Percentiles rank a stretch among this genome's conserved stretches.
These are phyloP conservation scores for Schrenkiella parvula DNA, from an alignment of 345 rosid genomes.

Conservation along the genomic window DNA sequence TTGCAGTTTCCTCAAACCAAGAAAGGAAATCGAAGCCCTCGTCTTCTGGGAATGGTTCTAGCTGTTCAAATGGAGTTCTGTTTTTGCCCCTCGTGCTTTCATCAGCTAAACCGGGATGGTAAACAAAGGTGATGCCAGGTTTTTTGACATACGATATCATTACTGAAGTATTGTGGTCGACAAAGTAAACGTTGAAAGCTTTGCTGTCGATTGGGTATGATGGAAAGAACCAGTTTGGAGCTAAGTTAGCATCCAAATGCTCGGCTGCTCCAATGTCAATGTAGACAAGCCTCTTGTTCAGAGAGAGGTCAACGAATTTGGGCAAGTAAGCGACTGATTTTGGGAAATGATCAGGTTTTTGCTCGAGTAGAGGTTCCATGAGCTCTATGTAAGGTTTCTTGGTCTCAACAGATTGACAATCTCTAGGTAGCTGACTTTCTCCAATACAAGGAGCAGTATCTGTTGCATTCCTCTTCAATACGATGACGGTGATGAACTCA, in stretches of 20 bases:
- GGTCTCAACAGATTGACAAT: slow-evolving; percentile 46
- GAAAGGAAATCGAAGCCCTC: slow-evolving; percentile 56
- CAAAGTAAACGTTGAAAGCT: slow-evolving; percentile 58
- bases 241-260: slow-evolving; percentile 31
- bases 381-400: slow-evolving; percentile 40
- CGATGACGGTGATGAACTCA: slow-evolving; percentile 44
- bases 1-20: slow-evolving; percentile 68
- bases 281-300: slow-evolving; percentile 47
- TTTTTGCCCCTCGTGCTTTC: slow-evolving; percentile 13
- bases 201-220: slow-evolving; percentile 55
- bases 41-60: slow-evolving; percentile 46
- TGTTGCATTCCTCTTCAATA: slow-evolving; percentile 47
- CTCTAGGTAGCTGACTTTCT: slow-evolving; percentile 44
- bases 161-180: slow-evolving; percentile 72
- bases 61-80: slow-evolving; percentile 29
- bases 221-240: slow-evolving; percentile 52
- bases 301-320: slow-evolving; percentile 41
- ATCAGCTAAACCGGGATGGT: slow-evolving; percentile 64
- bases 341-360: slow-evolving; percentile 39
- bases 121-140: slow-evolving; percentile 68
- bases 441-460: slow-evolving; percentile 34
- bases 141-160: slow-evolving; percentile 54
- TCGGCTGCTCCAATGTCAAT: slow-evolving; percentile 63
- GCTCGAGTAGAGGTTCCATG: slow-evolving; percentile 54
- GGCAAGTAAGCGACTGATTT: slow-evolving; percentile 50